phyloP scores from a whole-genome alignment of 139 green algal genomes.

The Chlamydomonas schloesseri region DNA sequence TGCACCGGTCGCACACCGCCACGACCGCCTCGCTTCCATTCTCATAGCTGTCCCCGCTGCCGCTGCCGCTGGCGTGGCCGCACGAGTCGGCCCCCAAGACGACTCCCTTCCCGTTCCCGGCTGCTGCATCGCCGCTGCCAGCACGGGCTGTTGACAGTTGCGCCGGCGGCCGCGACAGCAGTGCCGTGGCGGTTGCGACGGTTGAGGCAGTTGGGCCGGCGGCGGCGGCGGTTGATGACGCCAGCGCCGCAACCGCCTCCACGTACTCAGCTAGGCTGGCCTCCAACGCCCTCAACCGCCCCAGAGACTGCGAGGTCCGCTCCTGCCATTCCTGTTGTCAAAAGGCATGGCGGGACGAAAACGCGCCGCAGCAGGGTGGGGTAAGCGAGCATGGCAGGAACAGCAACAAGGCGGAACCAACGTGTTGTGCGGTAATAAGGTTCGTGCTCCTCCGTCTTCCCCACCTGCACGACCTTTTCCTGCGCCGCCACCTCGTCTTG shows the following conservation, averaged over 20 bases:
- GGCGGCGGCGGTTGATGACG: not conserved
- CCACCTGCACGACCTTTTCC: too few relatives aligned
- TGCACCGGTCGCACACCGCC: conserved; percentile 29
- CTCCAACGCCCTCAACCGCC: not conserved
- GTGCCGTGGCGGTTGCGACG: not conserved
- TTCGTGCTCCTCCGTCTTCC: too few relatives aligned
- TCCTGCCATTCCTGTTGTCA: not conserved
- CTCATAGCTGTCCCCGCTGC: not conserved
- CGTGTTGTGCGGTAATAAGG: too few relatives aligned
- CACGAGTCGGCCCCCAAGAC: too few relatives aligned
- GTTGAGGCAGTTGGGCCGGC: not conserved
- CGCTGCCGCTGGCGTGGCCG: too few relatives aligned
- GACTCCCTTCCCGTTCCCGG: too few relatives aligned
- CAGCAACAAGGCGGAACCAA: too few relatives aligned
- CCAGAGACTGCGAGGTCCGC: not conserved
- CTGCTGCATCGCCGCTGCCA: not conserved
- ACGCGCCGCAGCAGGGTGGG: too few relatives aligned
- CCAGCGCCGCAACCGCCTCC: not conserved
- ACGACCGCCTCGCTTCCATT: not conserved
- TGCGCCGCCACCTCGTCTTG: not conserved
- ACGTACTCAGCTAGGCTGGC: conserved; percentile 5
- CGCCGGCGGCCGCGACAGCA: too few relatives aligned
- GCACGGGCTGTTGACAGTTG: too few relatives aligned
- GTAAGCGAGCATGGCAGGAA: too few relatives aligned
- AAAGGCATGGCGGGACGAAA: too few relatives aligned